These are phyloP conservation scores for Ciborinia camelliae DNA, from an alignment of 2,329 filamentous ascomycete genomes.

Conservation along the genomic window DNA sequence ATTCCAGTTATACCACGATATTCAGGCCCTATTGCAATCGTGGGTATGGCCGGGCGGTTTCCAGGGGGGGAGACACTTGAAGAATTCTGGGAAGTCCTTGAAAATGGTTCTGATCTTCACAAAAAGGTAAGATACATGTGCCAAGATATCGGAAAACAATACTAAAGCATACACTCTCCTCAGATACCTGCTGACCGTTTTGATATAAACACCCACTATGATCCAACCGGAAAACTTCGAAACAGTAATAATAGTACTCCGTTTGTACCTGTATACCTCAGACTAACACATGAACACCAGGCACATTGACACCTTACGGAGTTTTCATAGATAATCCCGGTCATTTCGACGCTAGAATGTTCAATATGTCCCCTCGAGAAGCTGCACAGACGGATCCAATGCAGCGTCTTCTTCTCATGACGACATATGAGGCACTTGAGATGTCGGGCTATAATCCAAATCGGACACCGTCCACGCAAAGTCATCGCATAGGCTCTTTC, in stretches of 20 bases:
- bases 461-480: slow-evolving; percentile 36
- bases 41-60: not conserved
- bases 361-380: slow-evolving; percentile 80
- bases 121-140: not conserved
- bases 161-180: not conserved
- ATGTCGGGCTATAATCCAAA: slow-evolving; percentile 65
- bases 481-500: slow-evolving; percentile 38
- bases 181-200: not conserved
- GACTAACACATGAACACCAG: not conserved
- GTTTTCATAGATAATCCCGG: slow-evolving; percentile 69
- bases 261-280: not conserved
- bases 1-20: not conserved
- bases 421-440: slow-evolving; percentile 76
- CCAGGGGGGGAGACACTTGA: not conserved
- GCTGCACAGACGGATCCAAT: slow-evolving; percentile 76
- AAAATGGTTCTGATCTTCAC: not conserved
- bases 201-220: not conserved
- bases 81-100: not conserved
- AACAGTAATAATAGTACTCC: not conserved
- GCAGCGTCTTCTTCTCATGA: slow-evolving; percentile 70
- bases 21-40: not conserved
- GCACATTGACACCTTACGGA: slow-evolving; percentile 58
- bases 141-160: not conserved
- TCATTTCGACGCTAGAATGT: slow-evolving; percentile 73
- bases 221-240: not conserved